Percentiles rank a stretch among this genome's conserved stretches.
phyloP scores from a whole-genome alignment of 1,284 basidiomycete species.

The Ganoderma multipileum region DNA sequence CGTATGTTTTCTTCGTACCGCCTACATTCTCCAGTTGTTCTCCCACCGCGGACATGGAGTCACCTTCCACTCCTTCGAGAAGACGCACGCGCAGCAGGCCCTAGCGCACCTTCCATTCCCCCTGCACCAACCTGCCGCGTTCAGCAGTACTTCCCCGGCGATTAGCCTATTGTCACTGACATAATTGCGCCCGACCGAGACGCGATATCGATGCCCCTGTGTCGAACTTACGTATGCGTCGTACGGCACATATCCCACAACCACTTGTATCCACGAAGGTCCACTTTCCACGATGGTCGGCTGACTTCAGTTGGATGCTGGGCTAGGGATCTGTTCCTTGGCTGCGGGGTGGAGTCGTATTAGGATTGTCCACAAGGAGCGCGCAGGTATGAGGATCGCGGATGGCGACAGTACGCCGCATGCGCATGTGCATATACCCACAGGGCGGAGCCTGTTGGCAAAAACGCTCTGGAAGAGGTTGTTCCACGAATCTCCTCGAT shows the following conservation, averaged over 20 bases:
- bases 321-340: neutral
- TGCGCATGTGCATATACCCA: neutral
- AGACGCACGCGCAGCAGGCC: neutral
- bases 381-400: neutral
- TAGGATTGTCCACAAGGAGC: neutral
- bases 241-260: neutral
- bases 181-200: neutral
- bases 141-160: neutral
- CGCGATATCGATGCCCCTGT: neutral
- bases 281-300: neutral
- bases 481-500: neutral
- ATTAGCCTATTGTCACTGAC: neutral
- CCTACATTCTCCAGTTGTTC: neutral
- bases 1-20: neutral
- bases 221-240: neutral
- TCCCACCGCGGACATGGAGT: neutral
- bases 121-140: constrained; percentile 4
- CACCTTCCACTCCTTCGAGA: neutral
- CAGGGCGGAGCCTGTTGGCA: neutral
- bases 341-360: neutral
- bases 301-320: neutral
- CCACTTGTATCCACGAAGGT: neutral
- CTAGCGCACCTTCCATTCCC: constrained; percentile 10
- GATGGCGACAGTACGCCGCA: neutral
- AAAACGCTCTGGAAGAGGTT: neutral